phyloP scores from a whole-genome alignment of 495 filamentous ascomycete genomes.

The Neurospora tetraspora region DNA sequence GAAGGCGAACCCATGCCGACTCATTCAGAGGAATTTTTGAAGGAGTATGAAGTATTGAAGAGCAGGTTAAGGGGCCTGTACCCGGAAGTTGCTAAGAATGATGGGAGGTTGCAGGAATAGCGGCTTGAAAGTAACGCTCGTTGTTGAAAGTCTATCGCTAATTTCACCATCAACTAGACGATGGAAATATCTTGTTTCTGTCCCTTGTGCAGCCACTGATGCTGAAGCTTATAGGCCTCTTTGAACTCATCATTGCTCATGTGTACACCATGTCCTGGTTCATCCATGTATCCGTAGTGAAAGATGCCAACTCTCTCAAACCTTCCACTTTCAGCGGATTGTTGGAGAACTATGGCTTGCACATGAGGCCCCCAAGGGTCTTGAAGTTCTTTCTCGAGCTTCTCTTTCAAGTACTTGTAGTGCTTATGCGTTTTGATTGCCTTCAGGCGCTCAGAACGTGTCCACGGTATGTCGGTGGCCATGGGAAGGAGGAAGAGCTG shows the following conservation, averaged over 20 bases:
- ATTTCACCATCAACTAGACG: background rate
- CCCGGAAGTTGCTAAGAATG: background rate
- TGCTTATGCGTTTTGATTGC: background rate
- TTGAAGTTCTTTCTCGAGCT: background rate
- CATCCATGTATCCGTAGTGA: background rate
- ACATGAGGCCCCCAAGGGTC: background rate
- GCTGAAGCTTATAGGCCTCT: background rate
- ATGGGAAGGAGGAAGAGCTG: background rate
- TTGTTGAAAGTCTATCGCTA: background rate
- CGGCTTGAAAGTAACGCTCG: background rate
- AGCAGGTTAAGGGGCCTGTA: constrained; percentile 5
- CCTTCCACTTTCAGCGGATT: background rate
- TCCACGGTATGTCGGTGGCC: background rate
- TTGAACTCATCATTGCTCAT: background rate
- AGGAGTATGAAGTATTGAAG: constrained; percentile 10
- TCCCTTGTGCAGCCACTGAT: background rate
- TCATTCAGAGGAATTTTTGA: constrained; percentile 36
- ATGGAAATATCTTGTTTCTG: background rate
- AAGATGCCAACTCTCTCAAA: background rate
- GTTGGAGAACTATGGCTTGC: background rate
- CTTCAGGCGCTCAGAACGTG: background rate
- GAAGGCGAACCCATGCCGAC: constrained; percentile 30
- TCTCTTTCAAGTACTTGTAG: background rate
- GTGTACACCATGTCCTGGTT: background rate
- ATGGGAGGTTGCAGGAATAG: background rate